These are phyloP conservation scores for Fusarium agapanthi DNA, from an alignment of 2,329 filamentous ascomycete genomes.

Conservation along the genomic window DNA sequence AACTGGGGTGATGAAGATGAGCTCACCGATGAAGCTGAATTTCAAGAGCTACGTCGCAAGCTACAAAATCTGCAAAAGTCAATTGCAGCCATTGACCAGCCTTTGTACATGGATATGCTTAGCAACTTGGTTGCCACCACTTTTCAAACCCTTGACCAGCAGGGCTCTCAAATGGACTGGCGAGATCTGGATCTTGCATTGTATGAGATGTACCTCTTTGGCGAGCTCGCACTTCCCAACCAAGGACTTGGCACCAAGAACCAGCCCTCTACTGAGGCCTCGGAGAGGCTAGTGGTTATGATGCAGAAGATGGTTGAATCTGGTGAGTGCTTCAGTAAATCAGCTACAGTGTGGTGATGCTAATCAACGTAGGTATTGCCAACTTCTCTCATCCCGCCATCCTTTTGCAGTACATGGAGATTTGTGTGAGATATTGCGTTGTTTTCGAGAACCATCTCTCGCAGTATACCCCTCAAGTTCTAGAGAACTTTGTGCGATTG, in stretches of 20 bases:
- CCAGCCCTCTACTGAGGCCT: conserved; percentile 79
- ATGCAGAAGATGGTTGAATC: conserved; percentile 96
- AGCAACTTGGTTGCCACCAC: conserved; percentile 89
- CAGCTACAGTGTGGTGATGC: neutral
- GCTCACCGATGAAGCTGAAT: conserved; percentile 96
- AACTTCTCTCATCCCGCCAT: conserved; percentile 90
- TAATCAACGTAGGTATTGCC: conserved; percentile 71
- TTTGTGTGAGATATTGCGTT: conserved; percentile 90
- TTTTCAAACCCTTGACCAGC: conserved; percentile 80
- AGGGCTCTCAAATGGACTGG: conserved; percentile 84
- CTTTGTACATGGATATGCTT: conserved; percentile 86
- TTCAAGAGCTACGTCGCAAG: conserved; percentile 90
- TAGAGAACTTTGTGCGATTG: conserved; percentile 90
- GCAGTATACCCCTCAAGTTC: conserved; percentile 80
- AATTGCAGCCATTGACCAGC: conserved; percentile 87
- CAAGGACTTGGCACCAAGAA: conserved; percentile 88
- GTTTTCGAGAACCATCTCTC: conserved; percentile 87
- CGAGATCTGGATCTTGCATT: conserved; percentile 92
- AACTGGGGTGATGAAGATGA: conserved; percentile 94
- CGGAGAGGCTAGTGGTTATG: conserved; percentile 86
- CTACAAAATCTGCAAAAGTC: conserved; percentile 92
- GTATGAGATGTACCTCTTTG: conserved; percentile 95
- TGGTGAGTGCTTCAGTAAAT: conserved; percentile 62
- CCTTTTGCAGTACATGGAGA: conserved; percentile 97
- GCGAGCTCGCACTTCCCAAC: conserved; percentile 89